Evolutionary conservation across 2,329 filamentous ascomycete species (phyloP).

Genomic region (Aureobasidium musti): DNA sequence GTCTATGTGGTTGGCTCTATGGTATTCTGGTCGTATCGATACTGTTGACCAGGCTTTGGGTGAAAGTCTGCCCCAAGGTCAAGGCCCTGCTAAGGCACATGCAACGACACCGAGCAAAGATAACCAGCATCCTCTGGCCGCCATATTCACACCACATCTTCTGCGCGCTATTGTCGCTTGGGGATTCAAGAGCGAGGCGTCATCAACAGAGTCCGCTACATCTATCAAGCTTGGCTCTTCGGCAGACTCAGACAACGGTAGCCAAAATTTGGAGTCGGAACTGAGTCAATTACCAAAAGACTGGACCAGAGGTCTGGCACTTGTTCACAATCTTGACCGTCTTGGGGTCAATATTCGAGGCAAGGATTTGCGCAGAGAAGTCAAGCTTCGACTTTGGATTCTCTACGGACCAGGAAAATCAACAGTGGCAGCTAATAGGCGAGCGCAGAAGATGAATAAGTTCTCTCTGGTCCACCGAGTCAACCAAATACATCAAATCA

Average conservation of each 20-base stretch:
- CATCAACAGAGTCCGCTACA: not conserved
- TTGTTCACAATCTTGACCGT: constrained; percentile 37
- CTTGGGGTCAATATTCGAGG: constrained; percentile 35
- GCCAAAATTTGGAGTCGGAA: not conserved
- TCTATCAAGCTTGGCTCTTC: not conserved
- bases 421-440: constrained; percentile 8
- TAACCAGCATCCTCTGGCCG: not conserved
- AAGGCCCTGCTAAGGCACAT: not conserved
- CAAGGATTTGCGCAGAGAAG: constrained; percentile 33
- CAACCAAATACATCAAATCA: constrained; percentile 39
- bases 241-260: not conserved
- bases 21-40: constrained; percentile 12
- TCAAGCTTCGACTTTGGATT: constrained; percentile 40
- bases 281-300: not conserved
- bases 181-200: constrained; percentile 37
- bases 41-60: not conserved
- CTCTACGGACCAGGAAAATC: constrained; percentile 40
- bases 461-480: constrained; percentile 38
- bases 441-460: constrained; percentile 31
- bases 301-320: constrained; percentile 40
- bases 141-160: constrained; percentile 37
- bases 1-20: constrained; percentile 52
- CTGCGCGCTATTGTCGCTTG: constrained; percentile 40
- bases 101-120: not conserved
- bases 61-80: not conserved